Evolutionary conservation across 2,329 filamentous ascomycete species (phyloP).

Genomic region (Neurospora sp.): DNA sequence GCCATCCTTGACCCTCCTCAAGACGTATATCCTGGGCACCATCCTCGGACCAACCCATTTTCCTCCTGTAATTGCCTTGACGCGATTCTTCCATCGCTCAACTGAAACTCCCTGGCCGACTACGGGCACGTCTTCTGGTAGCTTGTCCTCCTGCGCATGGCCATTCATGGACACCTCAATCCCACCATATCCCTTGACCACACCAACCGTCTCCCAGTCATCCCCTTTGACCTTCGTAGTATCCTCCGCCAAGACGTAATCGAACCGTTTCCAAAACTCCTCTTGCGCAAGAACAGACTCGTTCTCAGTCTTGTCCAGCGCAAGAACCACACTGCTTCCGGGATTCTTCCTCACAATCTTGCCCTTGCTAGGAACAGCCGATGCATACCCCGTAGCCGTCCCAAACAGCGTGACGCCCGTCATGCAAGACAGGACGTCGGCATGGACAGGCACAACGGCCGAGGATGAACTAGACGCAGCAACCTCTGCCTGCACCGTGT

Average conservation of each 20-base stretch:
- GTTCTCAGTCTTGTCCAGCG: constrained; percentile 57
- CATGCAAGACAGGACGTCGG: constrained; percentile 61
- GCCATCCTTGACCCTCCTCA: constrained; percentile 25
- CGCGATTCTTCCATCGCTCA: constrained; percentile 27
- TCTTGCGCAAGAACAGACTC: constrained; percentile 31
- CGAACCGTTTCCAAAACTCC: constrained; percentile 53
- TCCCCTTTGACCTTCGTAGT: constrained; percentile 37
- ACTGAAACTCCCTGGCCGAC: constrained; percentile 37
- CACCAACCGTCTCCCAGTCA: constrained; percentile 46
- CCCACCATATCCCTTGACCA: constrained; percentile 49
- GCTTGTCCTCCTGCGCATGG: constrained; percentile 15
- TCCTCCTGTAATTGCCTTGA: constrained; percentile 42
- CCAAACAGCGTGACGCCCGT: constrained; percentile 60
- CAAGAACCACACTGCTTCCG: constrained; percentile 12
- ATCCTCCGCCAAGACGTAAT: constrained; percentile 52
- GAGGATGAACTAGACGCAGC: constrained; percentile 20
- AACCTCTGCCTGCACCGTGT: constrained; percentile 24
- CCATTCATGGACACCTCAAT: constrained; percentile 47
- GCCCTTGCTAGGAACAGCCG: constrained; percentile 12
- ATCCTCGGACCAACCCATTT: constrained; percentile 58
- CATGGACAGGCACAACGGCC: constrained; percentile 41
- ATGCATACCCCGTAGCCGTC: constrained; percentile 27
- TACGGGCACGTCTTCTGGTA: constrained; percentile 16
- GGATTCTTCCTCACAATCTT: not conserved
- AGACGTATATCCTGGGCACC: constrained; percentile 43